These are phyloP conservation scores for Miscanthus sacchariflorus DNA, from an alignment of 202 grass and related monocot species.

Conservation along the genomic window DNA sequence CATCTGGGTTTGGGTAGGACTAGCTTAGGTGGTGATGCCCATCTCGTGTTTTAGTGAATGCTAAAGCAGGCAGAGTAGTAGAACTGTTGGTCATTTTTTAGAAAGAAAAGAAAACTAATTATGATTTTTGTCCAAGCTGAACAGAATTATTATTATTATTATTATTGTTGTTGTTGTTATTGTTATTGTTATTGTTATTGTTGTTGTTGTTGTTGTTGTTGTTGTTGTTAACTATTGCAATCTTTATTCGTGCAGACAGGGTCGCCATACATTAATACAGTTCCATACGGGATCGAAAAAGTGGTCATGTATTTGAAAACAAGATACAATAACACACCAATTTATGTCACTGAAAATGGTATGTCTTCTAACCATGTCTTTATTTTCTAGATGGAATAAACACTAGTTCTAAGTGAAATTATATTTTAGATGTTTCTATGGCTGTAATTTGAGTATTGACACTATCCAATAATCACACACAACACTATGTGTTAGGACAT, in stretches of 20 bases:
- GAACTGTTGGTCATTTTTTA: background rate
- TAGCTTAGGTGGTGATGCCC: too few species aligned
- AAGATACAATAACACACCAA: slow-evolving; percentile 74
- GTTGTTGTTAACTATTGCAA: slow-evolving; percentile 1
- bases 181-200: background rate
- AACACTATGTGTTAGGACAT: too few species aligned
- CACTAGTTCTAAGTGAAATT: background rate
- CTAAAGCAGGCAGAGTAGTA: too few species aligned
- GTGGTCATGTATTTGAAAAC: slow-evolving; percentile 57
- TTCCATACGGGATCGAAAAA: slow-evolving; percentile 67
- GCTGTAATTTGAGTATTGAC: background rate
- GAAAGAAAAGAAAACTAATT: background rate
- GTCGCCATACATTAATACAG: background rate
- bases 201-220: background rate
- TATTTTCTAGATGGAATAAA: slow-evolving; percentile 7
- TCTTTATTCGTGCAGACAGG: slow-evolving; percentile 59
- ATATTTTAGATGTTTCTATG: background rate
- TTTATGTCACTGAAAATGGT: slow-evolving; percentile 80
- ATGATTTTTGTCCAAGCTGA: background rate
- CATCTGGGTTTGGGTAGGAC: too few species aligned
- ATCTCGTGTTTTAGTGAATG: too few species aligned
- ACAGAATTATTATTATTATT: background rate
- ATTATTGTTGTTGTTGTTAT: too few species aligned
- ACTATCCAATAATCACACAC: background rate
- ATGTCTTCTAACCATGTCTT: background rate